Conservation (phyloP, 2,329 filamentous ascomycete species). For the Alternaria sp. region DNA sequence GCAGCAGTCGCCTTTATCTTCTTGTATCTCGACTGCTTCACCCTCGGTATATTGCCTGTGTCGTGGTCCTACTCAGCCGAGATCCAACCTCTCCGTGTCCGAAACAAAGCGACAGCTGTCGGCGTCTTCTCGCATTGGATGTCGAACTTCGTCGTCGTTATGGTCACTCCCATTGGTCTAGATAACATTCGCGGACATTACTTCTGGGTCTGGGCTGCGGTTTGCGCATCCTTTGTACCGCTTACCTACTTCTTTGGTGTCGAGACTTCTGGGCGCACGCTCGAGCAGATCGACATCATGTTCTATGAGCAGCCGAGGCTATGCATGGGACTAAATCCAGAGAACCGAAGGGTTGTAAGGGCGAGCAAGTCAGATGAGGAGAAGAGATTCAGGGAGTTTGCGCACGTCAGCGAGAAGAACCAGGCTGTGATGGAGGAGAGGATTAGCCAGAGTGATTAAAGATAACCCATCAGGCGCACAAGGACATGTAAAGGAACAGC, state of each 20-base stretch:
- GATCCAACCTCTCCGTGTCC: conserved; percentile 59
- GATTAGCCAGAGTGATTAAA: conserved; percentile 7
- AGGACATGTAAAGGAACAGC: too few species aligned
- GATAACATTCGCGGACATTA: conserved; percentile 51
- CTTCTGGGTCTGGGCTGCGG: conserved; percentile 62
- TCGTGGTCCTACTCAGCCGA: conserved; percentile 62
- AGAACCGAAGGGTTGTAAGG: conserved; percentile 32
- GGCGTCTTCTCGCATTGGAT: conserved; percentile 61
- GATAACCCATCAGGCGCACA: too few species aligned
- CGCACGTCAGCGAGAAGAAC: conserved; percentile 21
- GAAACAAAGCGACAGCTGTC: conserved; percentile 60
- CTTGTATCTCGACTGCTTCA: conserved; percentile 34
- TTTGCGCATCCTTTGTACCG: conserved; percentile 61
- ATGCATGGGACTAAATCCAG: conserved; percentile 45
- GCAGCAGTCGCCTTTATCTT: conserved; percentile 54
- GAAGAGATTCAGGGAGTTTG: conserved; percentile 30
- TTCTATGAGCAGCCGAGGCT: conserved; percentile 44
- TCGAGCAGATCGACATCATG: conserved; percentile 42
- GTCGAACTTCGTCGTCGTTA: conserved; percentile 60
- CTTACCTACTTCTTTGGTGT: conserved; percentile 53
- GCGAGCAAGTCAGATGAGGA: conserved; percentile 34
- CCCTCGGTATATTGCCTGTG: conserved; percentile 41
- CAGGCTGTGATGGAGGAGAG: conserved; percentile 12
- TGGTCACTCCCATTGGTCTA: conserved; percentile 58
- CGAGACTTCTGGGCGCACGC: conserved; percentile 36